phyloP scores from a whole-genome alignment of 1,284 basidiomycete genomes.

The Wallemia mellicola region DNA sequence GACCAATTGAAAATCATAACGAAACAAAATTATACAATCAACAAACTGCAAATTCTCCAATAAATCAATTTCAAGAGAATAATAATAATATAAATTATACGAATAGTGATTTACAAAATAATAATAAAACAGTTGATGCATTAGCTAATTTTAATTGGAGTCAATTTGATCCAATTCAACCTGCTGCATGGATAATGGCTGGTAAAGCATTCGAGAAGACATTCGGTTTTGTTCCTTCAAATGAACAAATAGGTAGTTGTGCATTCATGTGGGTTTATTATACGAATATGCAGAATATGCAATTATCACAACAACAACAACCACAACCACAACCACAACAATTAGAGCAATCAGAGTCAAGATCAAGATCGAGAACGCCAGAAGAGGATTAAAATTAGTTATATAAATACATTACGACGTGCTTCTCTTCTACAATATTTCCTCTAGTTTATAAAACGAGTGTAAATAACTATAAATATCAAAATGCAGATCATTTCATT shows the following conservation, averaged over 20 bases:
- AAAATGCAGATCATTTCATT: not conserved
- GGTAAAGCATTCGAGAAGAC: not conserved
- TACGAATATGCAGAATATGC: not conserved
- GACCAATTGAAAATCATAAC: not conserved
- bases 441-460: not conserved
- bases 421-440: no score
- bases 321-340: not conserved
- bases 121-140: not conserved
- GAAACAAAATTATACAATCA: no score
- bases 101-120: not conserved
- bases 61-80: not conserved
- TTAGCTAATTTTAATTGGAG: not conserved
- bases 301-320: not conserved
- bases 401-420: no score
- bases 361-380: not conserved
- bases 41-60: not conserved
- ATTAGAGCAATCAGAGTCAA: not conserved
- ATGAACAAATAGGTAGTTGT: not conserved
- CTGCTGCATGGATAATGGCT: not conserved
- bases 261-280: not conserved
- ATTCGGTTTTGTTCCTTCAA: not conserved
- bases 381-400: not conserved
- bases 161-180: not conserved
- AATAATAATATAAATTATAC: no score
- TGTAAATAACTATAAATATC: not conserved